Evolutionary conservation across 768 basidiomycete genomes (phyloP), one percentile per base, ranked within the genome.

Genomic region (Leccinum disarticulatum): DNA sequence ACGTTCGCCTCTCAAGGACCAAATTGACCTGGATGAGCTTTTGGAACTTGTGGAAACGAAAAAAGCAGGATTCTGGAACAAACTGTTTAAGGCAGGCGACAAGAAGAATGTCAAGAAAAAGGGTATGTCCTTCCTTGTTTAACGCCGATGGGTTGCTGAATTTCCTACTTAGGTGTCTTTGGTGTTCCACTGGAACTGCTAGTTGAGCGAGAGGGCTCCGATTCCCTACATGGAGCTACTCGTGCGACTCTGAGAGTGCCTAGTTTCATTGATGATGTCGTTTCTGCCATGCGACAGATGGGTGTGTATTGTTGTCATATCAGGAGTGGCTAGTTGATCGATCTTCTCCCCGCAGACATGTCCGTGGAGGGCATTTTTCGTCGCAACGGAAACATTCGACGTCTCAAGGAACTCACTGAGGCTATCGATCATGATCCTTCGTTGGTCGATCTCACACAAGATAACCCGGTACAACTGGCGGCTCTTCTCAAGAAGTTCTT

Each of bases 221-320:
- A 99, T 76, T 97, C 96, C 19, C 76, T 94, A 63, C 85, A 92
- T 55, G 97, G 96, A 19, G 91, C 93, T 25, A 92, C 94, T 6
- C 84, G 91, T 36, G 87, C 84, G 36, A 85, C 93, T 7, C 69
- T 99, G 63, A 82, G 93, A 65, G 88, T 99, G 22, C 97, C 97
- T 14, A 98, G 93, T 73, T 98, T 99, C 72, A 92, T 99, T 58
- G 97, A 99, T 72, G 97, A 99, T 69, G 93, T 97, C 60, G 86
- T 99, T 50, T 96, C 94, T 54, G 95, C 97, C 11, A 98, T 99
- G 97, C 83, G 91, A 70, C 95, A 98, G 73, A 98, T 98, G 97
- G 96, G 96, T 97, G 58, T 63, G 89, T 56, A 36, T 38, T 19
- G 30, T 55, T 60, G 22, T 61, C 47, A 51, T 36, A 35, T 55